Conservation (phyloP, 441 rosid species). For the Adansonia grandidieri region DNA sequence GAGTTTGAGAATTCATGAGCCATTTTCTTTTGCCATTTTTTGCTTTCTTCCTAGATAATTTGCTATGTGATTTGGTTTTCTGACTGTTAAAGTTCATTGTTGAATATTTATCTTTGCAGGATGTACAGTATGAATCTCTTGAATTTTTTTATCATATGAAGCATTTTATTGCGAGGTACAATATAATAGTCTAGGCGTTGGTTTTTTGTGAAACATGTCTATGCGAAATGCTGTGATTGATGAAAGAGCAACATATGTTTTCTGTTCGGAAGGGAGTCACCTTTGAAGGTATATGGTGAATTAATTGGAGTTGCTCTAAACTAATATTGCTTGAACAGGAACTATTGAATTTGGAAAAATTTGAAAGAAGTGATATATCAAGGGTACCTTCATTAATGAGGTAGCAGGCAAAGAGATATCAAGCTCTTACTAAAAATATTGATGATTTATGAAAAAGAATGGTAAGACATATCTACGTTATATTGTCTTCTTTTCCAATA, state of each 20-base stretch:
- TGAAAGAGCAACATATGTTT: constrained; percentile 28
- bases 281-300: constrained; percentile 85
- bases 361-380: constrained; percentile 53
- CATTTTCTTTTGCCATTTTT: background rate
- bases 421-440: constrained; percentile 77
- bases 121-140: constrained; percentile 63
- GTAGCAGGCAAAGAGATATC: constrained; percentile 86
- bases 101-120: constrained; percentile 52
- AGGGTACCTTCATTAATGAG: constrained; percentile 65
- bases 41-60: background rate
- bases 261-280: constrained; percentile 72
- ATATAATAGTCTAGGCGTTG: constrained; percentile 15
- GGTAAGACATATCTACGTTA: constrained; percentile 45
- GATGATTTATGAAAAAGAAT: constrained; percentile 87
- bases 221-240: constrained; percentile 24
- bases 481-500: background rate
- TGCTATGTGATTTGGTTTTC: background rate
- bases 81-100: background rate
- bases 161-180: constrained; percentile 78
- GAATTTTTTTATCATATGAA: constrained; percentile 66
- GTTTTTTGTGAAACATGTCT: background rate
- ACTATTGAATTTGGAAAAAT: constrained; percentile 68
- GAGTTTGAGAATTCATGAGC: background rate
- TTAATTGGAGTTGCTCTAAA: constrained; percentile 66
- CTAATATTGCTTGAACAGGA: constrained; percentile 76